Evolutionary conservation across 306 rosid genomes (phyloP).

Genomic region (Vicia villosa): DNA sequence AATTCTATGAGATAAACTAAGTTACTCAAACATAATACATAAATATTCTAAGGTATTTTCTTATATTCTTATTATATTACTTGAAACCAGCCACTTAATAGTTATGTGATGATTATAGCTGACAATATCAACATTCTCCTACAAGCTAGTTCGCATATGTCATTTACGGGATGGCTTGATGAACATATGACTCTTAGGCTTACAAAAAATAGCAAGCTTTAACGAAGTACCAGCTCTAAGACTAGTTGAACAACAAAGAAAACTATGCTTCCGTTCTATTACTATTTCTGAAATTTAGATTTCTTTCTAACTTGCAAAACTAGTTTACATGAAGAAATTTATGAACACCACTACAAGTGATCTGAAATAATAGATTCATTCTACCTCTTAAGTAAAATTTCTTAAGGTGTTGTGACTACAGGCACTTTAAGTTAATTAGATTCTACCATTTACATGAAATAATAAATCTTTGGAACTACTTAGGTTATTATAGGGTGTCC

Average conservation of each 20-base stretch:
- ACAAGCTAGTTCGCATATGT: neutral
- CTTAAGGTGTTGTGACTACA: neutral
- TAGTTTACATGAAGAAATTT: neutral
- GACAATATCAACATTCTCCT: neutral
- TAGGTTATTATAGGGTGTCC: neutral
- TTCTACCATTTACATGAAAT: neutral
- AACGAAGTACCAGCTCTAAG: neutral
- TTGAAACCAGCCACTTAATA: neutral
- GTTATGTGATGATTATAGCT: neutral
- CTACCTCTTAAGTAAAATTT: neutral
- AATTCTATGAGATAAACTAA: neutral
- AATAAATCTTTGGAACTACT: neutral
- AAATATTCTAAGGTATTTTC: neutral
- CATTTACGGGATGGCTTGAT: neutral
- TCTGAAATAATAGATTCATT: neutral
- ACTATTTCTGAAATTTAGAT: neutral
- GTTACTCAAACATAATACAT: neutral
- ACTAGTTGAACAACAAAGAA: neutral
- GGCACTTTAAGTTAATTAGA: neutral
- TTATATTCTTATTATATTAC: neutral
- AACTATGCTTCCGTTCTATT: neutral
- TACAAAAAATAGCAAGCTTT: neutral
- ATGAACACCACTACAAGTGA: neutral
- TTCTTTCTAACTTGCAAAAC: neutral
- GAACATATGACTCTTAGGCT: neutral